Percentiles rank a stretch among this genome's conserved stretches.
Conservation (phyloP, 345 rosid species). For the Atalantia buxifolia region DNA sequence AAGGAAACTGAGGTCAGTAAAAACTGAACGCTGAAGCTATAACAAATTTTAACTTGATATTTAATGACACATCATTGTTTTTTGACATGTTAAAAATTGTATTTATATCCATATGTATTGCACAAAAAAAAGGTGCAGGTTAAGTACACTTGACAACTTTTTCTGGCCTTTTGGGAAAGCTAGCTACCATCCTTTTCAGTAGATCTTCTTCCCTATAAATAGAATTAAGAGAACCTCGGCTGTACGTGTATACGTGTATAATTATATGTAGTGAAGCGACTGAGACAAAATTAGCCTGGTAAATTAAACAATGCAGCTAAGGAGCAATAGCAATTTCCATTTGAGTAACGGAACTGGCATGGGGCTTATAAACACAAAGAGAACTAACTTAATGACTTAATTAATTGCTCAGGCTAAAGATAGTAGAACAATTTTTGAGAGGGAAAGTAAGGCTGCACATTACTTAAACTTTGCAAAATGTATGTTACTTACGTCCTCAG, state of each 20-base stretch:
- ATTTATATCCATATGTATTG: background rate
- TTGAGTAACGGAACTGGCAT: background rate
- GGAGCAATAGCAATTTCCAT: background rate
- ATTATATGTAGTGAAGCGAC: too few relatives aligned
- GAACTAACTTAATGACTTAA: background rate
- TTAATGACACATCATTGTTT: background rate
- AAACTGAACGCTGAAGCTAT: background rate
- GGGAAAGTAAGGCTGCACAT: background rate
- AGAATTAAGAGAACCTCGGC: too few relatives aligned
- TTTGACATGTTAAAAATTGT: background rate
- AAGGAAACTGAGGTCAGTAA: background rate
- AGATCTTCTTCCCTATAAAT: background rate
- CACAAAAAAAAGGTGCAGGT: too few relatives aligned
- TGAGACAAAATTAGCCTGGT: background rate
- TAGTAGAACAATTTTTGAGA: background rate
- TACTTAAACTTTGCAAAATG: background rate
- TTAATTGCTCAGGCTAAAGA: background rate
- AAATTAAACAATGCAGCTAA: background rate
- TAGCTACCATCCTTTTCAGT: too few relatives aligned
- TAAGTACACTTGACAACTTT: too few relatives aligned
- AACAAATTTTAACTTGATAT: background rate
- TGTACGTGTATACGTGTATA: too few relatives aligned
- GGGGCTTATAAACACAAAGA: too few relatives aligned
- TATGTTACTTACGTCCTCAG: slow-evolving; percentile 80
- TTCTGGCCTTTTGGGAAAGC: too few relatives aligned